Base-by-base conservation (phyloP, 2,329 filamentous ascomycete genomes). In the Fusarium sp. region DNA sequence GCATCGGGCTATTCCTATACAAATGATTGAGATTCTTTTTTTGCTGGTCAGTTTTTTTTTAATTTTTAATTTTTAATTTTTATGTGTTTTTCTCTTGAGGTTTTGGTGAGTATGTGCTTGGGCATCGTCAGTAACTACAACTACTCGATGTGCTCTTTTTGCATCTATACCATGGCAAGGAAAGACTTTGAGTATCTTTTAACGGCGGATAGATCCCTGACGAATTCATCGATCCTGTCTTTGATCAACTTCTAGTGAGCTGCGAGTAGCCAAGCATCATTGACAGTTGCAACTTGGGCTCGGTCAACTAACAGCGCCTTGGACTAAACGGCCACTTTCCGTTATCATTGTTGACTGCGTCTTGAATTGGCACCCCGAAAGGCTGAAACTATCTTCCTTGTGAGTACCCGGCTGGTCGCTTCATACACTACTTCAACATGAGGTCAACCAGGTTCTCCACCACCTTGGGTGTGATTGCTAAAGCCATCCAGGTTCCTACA, bases 1-100 rank as follows among this genome's bases (percentile, higher is more conserved):
- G 80, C 82, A 80, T 83, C 79, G 82, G 82, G 80, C 81, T 83
- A 45, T 7, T 14, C 14, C 3, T 20, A 5, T 13, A 18, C 32
- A 45, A 48, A 20, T 43, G 39, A 43, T 43, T 43, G 39, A 43
- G 39, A 43, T 43, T 43, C 8, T 7, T 43, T 43, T 43, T 43
- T 43, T 20, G 39, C n/a, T 5, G n/a, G 5, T 20, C 3, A 20
- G 39, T 20, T 41, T 20, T 37, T 37, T 35, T 35, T 13, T 6
- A 14, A 5, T 30, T 6, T 30, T 30, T 30, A 6, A 8, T 30
- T 30, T 6, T 30, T 30, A 8, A 8, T 30, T 7, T 32, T 10
- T 2, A 3, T 34, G n/a, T 30, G n/a, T 35, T 41, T 30, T 41
- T 58, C 27, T 34, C 27, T 39, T 39, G 9, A 20, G 39, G 5